Percentiles rank a stretch among this genome's conserved stretches.
Evolutionary conservation across 495 filamentous ascomycete species (phyloP).

Genomic region (Penicillium arizonense): DNA sequence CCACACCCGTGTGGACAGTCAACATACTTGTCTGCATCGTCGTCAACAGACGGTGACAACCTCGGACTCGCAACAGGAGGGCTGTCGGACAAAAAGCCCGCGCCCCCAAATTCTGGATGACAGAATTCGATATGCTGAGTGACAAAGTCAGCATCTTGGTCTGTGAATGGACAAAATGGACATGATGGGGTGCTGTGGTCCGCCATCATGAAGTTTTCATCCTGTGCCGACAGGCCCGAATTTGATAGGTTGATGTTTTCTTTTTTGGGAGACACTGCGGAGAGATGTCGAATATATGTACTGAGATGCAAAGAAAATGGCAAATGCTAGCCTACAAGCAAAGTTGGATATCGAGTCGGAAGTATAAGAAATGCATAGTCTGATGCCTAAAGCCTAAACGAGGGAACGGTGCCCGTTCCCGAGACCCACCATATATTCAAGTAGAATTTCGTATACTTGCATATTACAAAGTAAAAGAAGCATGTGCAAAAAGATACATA

Average conservation of each 20-base stretch:
- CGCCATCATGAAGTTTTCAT: slow-evolving; percentile 20
- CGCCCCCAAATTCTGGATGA: slow-evolving; percentile 47
- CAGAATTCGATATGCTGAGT: slow-evolving; percentile 55
- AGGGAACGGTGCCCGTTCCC: too few species aligned
- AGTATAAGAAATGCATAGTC: too few species aligned
- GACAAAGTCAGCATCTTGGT: slow-evolving; percentile 47
- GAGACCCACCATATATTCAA: too few species aligned
- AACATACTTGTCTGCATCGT: slow-evolving; percentile 46
- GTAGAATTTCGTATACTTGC: too few species aligned
- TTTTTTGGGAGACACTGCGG: neutral
- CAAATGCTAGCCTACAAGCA: too few species aligned
- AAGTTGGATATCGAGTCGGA: too few species aligned
- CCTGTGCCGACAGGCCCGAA: neutral
- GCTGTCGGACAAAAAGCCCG: neutral
- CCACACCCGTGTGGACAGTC: slow-evolving; percentile 75
- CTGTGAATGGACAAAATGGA: slow-evolving; percentile 56
- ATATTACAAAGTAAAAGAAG: too few species aligned
- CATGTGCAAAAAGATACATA: too few species aligned
- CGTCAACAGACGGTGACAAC: slow-evolving; percentile 14
- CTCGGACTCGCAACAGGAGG: neutral
- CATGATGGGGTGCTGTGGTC: slow-evolving; percentile 30
- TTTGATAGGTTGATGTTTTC: neutral
- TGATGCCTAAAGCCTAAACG: too few species aligned
- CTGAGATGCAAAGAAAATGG: too few species aligned
- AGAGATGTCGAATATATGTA: too few species aligned